These are phyloP conservation scores for Pleurotus salmoneostramineus DNA, from an alignment of 768 basidiomycete genomes.

Conservation along the genomic window DNA sequence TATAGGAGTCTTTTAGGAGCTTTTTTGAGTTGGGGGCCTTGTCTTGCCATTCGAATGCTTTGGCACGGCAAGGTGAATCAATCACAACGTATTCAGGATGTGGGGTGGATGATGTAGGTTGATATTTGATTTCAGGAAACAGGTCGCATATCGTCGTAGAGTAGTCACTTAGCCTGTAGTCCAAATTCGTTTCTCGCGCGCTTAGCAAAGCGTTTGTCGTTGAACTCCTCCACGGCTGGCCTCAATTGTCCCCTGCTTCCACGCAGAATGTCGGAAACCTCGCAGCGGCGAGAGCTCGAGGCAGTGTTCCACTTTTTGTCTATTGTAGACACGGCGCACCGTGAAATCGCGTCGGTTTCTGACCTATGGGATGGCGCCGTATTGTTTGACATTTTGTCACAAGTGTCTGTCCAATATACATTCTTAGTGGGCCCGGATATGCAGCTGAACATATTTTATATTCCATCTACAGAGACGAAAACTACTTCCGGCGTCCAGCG, in stretches of 20 bases:
- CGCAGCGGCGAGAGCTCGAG: constrained; percentile 59
- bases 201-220: background rate
- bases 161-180: too few species aligned
- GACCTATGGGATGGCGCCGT: constrained; percentile 82
- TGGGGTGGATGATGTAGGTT: too few species aligned
- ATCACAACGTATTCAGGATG: too few species aligned
- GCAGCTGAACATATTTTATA: background rate
- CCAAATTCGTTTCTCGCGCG: background rate
- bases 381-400: constrained; percentile 69
- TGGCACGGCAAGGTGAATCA: too few species aligned
- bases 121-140: too few species aligned
- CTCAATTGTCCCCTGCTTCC: background rate
- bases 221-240: background rate
- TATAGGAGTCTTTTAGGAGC: too few species aligned
- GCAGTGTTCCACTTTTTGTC: constrained; percentile 82
- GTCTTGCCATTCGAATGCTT: too few species aligned
- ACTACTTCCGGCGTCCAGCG: constrained; percentile 70
- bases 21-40: too few species aligned
- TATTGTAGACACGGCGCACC: constrained; percentile 57
- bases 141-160: too few species aligned
- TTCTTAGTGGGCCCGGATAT: background rate
- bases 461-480: constrained; percentile 53
- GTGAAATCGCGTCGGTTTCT: constrained; percentile 54
- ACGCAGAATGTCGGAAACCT: constrained; percentile 27
- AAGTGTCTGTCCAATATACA: constrained; percentile 53